Percentiles rank a stretch among this genome's conserved stretches.
phyloP scores from a whole-genome alignment of 768 basidiomycete species.

The Tylopilus plumbeoviolaceoides region DNA sequence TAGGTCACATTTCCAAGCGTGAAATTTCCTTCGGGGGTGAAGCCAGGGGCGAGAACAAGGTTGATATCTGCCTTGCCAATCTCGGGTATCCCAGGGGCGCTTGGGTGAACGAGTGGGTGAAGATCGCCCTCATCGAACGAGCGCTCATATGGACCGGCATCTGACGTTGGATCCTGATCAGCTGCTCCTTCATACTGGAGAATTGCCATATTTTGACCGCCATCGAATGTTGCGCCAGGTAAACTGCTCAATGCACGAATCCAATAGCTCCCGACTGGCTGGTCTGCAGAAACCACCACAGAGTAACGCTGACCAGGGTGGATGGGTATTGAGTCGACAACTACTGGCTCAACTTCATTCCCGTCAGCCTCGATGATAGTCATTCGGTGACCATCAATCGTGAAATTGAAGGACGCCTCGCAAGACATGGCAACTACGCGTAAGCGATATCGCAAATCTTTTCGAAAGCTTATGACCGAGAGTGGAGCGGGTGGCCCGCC shows the following conservation, averaged over 20 bases:
- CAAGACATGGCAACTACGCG: conserved; percentile 1
- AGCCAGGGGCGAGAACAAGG: background rate
- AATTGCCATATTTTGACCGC: conserved; percentile 3
- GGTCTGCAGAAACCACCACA: conserved; percentile 39
- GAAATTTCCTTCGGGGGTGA: background rate
- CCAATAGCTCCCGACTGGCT: conserved; percentile 51
- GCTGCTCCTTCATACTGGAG: conserved; percentile 1
- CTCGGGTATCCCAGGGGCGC: conserved; percentile 1
- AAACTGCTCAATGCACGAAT: conserved; percentile 36
- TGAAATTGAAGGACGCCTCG: conserved; percentile 1
- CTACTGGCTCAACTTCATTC: background rate
- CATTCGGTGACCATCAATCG: conserved; percentile 8
- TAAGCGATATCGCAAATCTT: conserved; percentile 4
- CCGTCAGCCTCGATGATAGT: conserved; percentile 6
- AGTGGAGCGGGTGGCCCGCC: conserved; percentile 1
- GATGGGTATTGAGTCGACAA: background rate
- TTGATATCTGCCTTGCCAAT: conserved; percentile 4
- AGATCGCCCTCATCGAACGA: background rate
- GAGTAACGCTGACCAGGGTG: conserved; percentile 5
- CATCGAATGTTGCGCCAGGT: background rate
- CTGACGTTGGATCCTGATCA: background rate
- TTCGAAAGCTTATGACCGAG: conserved; percentile 1
- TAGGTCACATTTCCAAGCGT: background rate
- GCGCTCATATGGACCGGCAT: background rate
- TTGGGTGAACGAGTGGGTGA: background rate